A percentile compares a stretch with the other conserved stretches of the same genome.
phyloP scores from a whole-genome alignment of 441 rosid species.

The Erysimum pusillum region DNA sequence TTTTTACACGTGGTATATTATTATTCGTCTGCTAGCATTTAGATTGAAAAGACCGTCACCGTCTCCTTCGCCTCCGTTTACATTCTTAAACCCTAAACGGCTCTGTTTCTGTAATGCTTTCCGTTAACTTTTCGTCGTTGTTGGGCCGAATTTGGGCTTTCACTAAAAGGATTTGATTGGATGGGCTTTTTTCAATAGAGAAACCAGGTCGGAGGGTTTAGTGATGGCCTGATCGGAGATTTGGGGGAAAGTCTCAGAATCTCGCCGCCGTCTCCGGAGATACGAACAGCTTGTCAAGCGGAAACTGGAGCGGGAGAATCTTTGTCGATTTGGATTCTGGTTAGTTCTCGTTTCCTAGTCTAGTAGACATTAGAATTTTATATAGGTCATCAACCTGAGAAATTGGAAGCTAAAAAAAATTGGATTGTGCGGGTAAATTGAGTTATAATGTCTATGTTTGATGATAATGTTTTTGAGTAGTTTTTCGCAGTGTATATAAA shows the following conservation, averaged over 20 bases:
- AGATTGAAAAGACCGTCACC: background rate
- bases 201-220: background rate
- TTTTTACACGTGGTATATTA: conserved; percentile 12
- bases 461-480: background rate
- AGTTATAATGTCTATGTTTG: background rate
- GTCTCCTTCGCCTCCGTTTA: background rate
- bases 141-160: conserved; percentile 24
- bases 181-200: background rate
- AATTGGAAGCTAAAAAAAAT: no score
- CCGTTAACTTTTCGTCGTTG: background rate
- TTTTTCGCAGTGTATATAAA: background rate
- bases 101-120: background rate
- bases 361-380: background rate
- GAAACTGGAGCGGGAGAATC: background rate
- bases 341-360: background rate
- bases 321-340: no score
- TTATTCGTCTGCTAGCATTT: conserved; percentile 15
- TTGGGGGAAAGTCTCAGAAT: no score
- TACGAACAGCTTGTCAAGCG: background rate
- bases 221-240: background rate
- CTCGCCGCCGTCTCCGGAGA: background rate
- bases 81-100: background rate
- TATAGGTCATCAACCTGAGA: background rate
- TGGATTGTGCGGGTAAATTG: background rate
- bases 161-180: background rate